phyloP scores from a whole-genome alignment of 2,329 filamentous ascomycete genomes.

The Aspergillus versicolor region DNA sequence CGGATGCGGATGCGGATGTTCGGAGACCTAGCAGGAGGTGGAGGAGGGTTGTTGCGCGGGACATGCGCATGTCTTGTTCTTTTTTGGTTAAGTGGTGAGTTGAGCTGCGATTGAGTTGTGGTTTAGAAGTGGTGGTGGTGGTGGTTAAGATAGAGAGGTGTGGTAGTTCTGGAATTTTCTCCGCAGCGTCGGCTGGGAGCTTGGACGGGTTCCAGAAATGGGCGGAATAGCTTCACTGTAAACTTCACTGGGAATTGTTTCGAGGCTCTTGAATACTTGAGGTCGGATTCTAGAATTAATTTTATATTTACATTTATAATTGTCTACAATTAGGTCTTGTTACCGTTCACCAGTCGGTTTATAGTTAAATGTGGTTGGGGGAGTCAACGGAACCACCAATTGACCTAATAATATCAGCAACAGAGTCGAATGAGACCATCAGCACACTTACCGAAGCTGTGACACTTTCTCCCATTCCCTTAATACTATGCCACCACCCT shows the following conservation, averaged over 20 bases:
- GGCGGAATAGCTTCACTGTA: not conserved
- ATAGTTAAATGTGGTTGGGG: not conserved
- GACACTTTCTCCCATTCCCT: constrained; percentile 58
- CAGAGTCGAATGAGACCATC: constrained; percentile 25
- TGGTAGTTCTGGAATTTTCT: constrained; percentile 10
- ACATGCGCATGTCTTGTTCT: constrained; percentile 27
- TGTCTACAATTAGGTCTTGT: not conserved
- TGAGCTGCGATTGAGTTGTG: not conserved
- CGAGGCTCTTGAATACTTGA: not conserved
- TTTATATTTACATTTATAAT: not conserved
- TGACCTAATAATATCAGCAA: constrained; percentile 68
- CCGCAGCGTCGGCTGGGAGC: not conserved
- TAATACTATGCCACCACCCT: constrained; percentile 86
- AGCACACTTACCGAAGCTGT: constrained; percentile 55
- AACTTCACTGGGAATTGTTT: not conserved
- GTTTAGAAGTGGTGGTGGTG: not conserved
- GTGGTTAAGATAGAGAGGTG: not conserved
- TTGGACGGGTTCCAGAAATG: not conserved
- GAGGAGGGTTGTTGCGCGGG: constrained; percentile 28
- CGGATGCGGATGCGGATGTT: not conserved
- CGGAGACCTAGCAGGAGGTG: constrained; percentile 18
- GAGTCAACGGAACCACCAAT: no score
- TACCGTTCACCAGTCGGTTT: not conserved
- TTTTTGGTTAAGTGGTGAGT: not conserved
- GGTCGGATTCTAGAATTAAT: not conserved